Evolutionary conservation across 768 basidiomycete genomes (phyloP).

Genomic region (Boletus sp.): DNA sequence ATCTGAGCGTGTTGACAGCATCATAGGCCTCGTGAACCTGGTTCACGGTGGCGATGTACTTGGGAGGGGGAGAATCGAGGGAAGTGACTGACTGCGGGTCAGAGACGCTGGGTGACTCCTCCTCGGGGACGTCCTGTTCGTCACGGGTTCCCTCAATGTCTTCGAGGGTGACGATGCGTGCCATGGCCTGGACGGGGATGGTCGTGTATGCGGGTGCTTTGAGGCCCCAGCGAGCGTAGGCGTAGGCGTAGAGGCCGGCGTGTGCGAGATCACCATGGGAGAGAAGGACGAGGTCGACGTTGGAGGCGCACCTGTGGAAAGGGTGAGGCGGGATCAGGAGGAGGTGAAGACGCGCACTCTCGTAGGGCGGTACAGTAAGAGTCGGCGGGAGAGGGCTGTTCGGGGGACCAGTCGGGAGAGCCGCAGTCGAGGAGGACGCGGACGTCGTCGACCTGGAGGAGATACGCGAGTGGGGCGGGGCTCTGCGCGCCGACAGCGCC

Average conservation of each 20-base stretch:
- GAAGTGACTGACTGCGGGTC: conserved; percentile 14
- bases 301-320: conserved; percentile 61
- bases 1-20: conserved; percentile 85
- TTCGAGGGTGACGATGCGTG: conserved; percentile 84
- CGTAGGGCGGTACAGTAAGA: conserved; percentile 64
- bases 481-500: conserved; percentile 71
- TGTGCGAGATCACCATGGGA: conserved; percentile 92
- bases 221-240: conserved; percentile 82
- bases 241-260: conserved; percentile 90
- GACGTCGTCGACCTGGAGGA: conserved; percentile 93
- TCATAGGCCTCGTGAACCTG: conserved; percentile 95
- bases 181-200: conserved; percentile 94
- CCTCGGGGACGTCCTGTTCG: conserved; percentile 57
- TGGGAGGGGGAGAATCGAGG: conserved; percentile 23
- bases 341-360: conserved; percentile 48
- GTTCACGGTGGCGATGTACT: conserved; percentile 71
- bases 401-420: conserved; percentile 80
- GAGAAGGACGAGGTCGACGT: conserved; percentile 85
- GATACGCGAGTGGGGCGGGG: conserved; percentile 70
- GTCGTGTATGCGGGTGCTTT: conserved; percentile 92
- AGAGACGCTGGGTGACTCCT: conserved; percentile 21
- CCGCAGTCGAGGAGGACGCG: conserved; percentile 94
- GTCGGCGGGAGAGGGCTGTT: conserved; percentile 33
- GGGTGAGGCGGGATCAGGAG: conserved; percentile 2
- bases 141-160: conserved; percentile 80